Conservation (phyloP, 1,284 basidiomycete species). For the Ceratobasidium sp. region DNA sequence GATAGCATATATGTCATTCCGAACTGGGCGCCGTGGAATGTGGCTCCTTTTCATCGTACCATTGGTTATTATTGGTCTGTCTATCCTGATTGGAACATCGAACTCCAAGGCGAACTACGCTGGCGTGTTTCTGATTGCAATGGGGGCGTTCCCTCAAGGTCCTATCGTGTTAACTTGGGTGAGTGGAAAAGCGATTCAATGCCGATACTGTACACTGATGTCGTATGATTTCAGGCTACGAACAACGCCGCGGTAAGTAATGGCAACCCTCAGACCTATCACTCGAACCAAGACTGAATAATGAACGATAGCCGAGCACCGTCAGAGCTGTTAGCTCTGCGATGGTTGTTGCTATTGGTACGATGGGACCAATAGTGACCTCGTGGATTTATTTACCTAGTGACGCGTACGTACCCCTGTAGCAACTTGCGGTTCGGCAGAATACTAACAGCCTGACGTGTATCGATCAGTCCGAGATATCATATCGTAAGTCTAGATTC, state of each 20-base stretch:
- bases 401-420: conserved; percentile 39
- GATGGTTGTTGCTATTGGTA: conserved; percentile 43
- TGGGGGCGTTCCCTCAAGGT: conserved; percentile 43
- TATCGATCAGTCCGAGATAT: conserved; percentile 33
- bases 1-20: conserved; percentile 40
- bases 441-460: not conserved
- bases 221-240: conserved; percentile 25
- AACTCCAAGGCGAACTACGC: conserved; percentile 41
- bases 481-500: conserved; percentile 34
- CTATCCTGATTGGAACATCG: conserved; percentile 40
- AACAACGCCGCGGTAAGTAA: conserved; percentile 41
- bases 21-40: conserved; percentile 41
- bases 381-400: conserved; percentile 43
- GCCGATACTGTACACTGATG: conserved; percentile 1
- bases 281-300: not conserved
- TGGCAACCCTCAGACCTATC: not conserved
- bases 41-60: conserved; percentile 42
- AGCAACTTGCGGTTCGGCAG: not conserved
- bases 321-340: conserved; percentile 43
- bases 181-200: not conserved
- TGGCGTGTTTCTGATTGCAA: conserved; percentile 43
- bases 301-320: conserved; percentile 37
- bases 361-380: conserved; percentile 43
- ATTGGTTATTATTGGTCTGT: conserved; percentile 39
- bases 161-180: conserved; percentile 43